phyloP scores from a whole-genome alignment of 2,329 filamentous ascomycete species.

The Ophiostoma tasmaniense region DNA sequence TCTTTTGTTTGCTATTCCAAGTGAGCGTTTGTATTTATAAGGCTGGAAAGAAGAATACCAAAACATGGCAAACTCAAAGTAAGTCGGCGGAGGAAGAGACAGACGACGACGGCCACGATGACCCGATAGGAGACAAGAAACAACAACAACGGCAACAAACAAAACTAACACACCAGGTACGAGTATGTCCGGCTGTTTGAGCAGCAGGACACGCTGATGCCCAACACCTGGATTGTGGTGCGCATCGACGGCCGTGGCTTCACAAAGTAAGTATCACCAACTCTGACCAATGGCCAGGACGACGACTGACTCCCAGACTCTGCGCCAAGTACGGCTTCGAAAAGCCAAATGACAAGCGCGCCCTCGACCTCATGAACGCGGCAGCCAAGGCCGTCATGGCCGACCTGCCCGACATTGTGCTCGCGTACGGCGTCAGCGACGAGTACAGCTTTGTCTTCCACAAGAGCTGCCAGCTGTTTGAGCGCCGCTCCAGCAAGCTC shows the following conservation, averaged over 20 bases:
- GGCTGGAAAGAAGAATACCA: neutral
- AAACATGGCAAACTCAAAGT: slow-evolving; percentile 26
- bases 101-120: neutral
- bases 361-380: slow-evolving; percentile 87
- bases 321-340: slow-evolving; percentile 74
- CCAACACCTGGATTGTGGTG: slow-evolving; percentile 92
- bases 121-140: neutral
- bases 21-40: neutral
- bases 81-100: slow-evolving; percentile 11
- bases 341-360: slow-evolving; percentile 86
- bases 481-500: slow-evolving; percentile 80
- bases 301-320: slow-evolving; percentile 45
- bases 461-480: slow-evolving; percentile 73
- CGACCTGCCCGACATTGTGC: slow-evolving; percentile 73
- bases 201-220: slow-evolving; percentile 67
- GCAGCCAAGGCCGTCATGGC: slow-evolving; percentile 78
- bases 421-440: slow-evolving; percentile 91
- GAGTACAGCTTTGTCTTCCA: slow-evolving; percentile 93
- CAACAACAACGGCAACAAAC: neutral
- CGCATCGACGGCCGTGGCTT: slow-evolving; percentile 91
- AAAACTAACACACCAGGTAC: slow-evolving; percentile 48
- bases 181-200: slow-evolving; percentile 93
- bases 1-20: neutral
- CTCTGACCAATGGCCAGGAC: neutral
- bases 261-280: slow-evolving; percentile 57